Evolutionary conservation across 768 basidiomycete genomes (phyloP).

Genomic region (Nidula microcarpa): DNA sequence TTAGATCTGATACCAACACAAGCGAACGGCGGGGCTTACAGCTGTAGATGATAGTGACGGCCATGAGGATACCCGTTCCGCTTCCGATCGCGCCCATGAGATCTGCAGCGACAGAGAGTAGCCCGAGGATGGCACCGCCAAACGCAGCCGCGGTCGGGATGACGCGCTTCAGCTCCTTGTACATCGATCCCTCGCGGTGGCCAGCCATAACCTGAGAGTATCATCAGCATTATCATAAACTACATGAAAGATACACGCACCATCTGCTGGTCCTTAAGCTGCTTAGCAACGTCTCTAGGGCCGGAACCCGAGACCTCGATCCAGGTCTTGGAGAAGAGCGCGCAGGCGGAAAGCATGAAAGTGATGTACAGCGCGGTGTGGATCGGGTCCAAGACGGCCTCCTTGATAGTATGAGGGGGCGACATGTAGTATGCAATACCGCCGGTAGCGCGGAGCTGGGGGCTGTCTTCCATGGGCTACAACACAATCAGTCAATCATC

Average conservation of each 20-base stretch:
- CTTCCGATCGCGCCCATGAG: conserved; percentile 95
- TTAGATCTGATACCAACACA: background rate
- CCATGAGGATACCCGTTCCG: conserved; percentile 96
- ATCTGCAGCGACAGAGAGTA: conserved; percentile 89
- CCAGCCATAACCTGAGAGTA: conserved; percentile 66
- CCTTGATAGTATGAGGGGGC: conserved; percentile 89
- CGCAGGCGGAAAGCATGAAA: conserved; percentile 93
- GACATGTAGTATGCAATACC: conserved; percentile 99
- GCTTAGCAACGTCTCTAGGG: conserved; percentile 94
- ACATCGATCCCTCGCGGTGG: conserved; percentile 97
- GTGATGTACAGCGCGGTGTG: conserved; percentile 88
- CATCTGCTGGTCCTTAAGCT: conserved; percentile 98
- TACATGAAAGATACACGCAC: conserved; percentile 27
- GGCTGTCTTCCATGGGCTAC: conserved; percentile 90
- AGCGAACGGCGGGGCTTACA: conserved; percentile 43
- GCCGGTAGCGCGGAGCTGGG: conserved; percentile 85
- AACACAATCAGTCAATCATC: background rate
- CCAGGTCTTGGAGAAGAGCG: conserved; percentile 99
- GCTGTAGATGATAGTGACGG: conserved; percentile 96
- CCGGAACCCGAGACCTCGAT: conserved; percentile 97
- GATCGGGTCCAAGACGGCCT: conserved; percentile 87
- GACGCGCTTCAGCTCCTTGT: conserved; percentile 97
- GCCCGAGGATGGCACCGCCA: conserved; percentile 93
- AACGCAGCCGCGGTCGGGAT: conserved; percentile 98
- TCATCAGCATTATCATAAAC: background rate